Evolutionary conservation across 2,329 filamentous ascomycete genomes (phyloP), one percentile per base, ranked within the genome.

Genomic region (Pseudophaeomoniella oleicola): DNA sequence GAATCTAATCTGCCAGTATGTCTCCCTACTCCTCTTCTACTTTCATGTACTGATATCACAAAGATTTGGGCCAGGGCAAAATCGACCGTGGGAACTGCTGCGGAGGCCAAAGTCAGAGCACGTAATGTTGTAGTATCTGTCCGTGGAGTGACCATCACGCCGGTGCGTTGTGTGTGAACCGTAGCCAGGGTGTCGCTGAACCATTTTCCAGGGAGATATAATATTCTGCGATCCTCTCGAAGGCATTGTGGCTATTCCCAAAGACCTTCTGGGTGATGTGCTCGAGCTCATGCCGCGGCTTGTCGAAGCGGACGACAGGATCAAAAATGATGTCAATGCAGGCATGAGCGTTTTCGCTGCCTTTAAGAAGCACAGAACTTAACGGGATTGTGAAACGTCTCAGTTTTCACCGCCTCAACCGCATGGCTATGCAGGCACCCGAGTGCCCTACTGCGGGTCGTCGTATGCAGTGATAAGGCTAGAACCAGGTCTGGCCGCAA

Each of bases 201-300:
- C 34, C 38, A 27, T 39, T 32, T 16, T 34, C 5, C 59, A 53
- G 60, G 77, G 79, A 5, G 81, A 86, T 53, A 65, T 85, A 27
- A 64, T 82, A 32, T 76, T 83, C 55, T 71, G 73, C 38, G 81
- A 86, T 51, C 67, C 73, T 3, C 58, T 62, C n/a, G 80, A 83
- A 44, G 81, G 78, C 1, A 71, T 80, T 1, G 78, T 82, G 10
- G 66, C 72, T 17, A 78, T 86, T 39, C 81, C 81, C 1, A 58
- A 61, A 34, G 66, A 65, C 19, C 70, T 73, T 47, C 52, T 84
- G 6, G 62, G 66, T 9, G 65, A 69, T 34, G 71, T 83, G 14
- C 49, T 82, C 10, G 69, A 71, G 34, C 49, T 83, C 44, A 60
- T 80, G 44, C 75, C 76, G 4, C 57, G 54, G 40, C 49, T 67